Evolutionary conservation across 257 asterid genomes (phyloP).

Genomic region (Leonotis leonurus): DNA sequence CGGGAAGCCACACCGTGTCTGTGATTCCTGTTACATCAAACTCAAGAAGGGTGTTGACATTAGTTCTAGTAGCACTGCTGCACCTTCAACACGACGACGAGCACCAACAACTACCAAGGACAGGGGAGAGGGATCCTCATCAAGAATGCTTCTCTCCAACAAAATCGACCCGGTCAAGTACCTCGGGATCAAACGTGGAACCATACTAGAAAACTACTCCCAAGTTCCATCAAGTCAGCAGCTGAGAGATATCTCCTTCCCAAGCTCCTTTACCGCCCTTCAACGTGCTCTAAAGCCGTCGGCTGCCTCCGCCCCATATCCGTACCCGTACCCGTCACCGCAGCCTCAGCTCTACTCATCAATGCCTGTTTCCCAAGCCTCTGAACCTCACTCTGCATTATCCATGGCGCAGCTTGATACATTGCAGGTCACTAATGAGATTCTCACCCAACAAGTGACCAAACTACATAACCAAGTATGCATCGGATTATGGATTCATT

Average conservation of each 20-base stretch:
- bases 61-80: conserved; percentile 28
- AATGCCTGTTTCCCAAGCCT: conserved; percentile 67
- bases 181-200: conserved; percentile 58
- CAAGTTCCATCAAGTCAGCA: conserved; percentile 86
- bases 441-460: conserved; percentile 65
- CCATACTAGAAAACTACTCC: conserved; percentile 78
- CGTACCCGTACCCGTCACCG: conserved; percentile 22
- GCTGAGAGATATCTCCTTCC: conserved; percentile 80
- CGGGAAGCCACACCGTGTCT: conserved; percentile 86
- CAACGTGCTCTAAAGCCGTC: conserved; percentile 70
- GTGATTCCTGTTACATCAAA: conserved; percentile 69
- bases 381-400: conserved; percentile 58
- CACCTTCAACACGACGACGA: conserved; percentile 29
- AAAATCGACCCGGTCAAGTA: conserved; percentile 67
- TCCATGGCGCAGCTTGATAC: conserved; percentile 79
- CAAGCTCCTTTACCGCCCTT: conserved; percentile 77
- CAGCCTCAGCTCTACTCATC: conserved; percentile 57
- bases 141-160: conserved; percentile 58
- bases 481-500: background rate
- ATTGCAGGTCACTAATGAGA: conserved; percentile 68
- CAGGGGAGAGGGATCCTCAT: conserved; percentile 40
- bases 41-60: conserved; percentile 59
- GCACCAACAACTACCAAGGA: conserved; percentile 34
- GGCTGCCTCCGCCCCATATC: conserved; percentile 30
- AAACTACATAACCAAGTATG: conserved; percentile 63